Evolutionary conservation across 306 rosid genomes (phyloP).

Genomic region (Boehmeria nivea): DNA sequence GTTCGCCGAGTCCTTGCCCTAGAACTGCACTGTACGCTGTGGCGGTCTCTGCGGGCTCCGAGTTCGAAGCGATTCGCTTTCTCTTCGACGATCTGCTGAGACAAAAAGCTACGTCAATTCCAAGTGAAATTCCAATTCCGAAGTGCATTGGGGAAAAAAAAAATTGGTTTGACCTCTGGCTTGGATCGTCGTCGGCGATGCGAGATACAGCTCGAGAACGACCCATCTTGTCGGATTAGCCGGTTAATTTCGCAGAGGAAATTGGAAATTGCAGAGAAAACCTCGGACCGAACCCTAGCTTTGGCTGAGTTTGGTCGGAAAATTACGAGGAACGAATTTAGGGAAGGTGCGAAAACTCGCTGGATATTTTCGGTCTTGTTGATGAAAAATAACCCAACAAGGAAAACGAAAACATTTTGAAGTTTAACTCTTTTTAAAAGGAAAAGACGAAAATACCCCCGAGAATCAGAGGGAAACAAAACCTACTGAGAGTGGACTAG

Average conservation of each 20-base stretch:
- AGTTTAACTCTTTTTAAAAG: background rate
- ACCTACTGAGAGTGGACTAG: too few relatives aligned
- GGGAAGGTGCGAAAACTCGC: too few relatives aligned
- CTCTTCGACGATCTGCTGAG: constrained; percentile 49
- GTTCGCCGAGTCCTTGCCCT: constrained; percentile 28
- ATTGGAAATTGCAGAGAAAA: background rate
- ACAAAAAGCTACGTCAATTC: background rate
- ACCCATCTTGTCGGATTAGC: constrained; percentile 29
- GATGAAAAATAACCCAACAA: constrained; percentile 2
- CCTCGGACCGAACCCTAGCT: background rate
- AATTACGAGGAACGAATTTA: too few relatives aligned
- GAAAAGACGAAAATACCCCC: constrained; percentile 1
- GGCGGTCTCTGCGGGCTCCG: constrained; percentile 30
- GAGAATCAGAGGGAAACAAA: too few relatives aligned
- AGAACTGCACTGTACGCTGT: constrained; percentile 11
- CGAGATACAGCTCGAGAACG: constrained; percentile 44
- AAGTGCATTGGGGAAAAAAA: background rate
- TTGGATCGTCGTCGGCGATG: constrained; percentile 24
- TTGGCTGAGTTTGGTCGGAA: too few relatives aligned
- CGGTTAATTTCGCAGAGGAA: background rate
- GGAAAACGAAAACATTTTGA: background rate
- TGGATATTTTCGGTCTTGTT: background rate
- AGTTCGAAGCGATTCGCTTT: constrained; percentile 40
- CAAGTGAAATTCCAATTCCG: background rate
- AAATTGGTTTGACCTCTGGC: constrained; percentile 27